Evolutionary conservation across 306 rosid genomes (phyloP).

Genomic region (Ormosia emarginata): DNA sequence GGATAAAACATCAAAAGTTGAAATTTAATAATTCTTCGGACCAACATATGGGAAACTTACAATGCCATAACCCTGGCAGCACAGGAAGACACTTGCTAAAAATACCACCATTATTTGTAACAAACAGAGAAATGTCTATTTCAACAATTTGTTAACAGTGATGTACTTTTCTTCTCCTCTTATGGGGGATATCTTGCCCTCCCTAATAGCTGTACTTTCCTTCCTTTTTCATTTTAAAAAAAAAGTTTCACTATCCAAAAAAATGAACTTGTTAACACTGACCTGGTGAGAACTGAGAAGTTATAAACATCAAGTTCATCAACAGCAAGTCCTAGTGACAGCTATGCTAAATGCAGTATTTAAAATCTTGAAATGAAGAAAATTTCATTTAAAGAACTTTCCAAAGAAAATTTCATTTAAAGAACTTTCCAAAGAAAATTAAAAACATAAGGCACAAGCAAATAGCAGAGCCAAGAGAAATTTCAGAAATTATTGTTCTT

Average conservation of each 20-base stretch:
- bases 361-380: neutral
- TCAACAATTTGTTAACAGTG: neutral
- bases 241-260: neutral
- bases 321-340: neutral
- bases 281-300: neutral
- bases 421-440: neutral
- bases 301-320: neutral
- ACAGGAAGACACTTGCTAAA: constrained; percentile 2
- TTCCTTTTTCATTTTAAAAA: neutral
- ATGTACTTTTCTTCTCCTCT: neutral
- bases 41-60: neutral
- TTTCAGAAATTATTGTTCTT: neutral
- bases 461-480: neutral
- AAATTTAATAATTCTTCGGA: neutral
- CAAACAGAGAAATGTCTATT: neutral
- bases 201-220: neutral
- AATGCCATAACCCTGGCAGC: neutral
- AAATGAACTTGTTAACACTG: neutral
- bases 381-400: neutral
- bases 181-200: neutral
- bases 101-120: neutral
- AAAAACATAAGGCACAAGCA: neutral
- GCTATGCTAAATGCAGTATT: neutral
- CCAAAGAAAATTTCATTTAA: neutral
- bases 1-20: neutral